Evolutionary conservation across 2,329 filamentous ascomycete species (phyloP).

Genomic region (Elsinoe fawcettii): DNA sequence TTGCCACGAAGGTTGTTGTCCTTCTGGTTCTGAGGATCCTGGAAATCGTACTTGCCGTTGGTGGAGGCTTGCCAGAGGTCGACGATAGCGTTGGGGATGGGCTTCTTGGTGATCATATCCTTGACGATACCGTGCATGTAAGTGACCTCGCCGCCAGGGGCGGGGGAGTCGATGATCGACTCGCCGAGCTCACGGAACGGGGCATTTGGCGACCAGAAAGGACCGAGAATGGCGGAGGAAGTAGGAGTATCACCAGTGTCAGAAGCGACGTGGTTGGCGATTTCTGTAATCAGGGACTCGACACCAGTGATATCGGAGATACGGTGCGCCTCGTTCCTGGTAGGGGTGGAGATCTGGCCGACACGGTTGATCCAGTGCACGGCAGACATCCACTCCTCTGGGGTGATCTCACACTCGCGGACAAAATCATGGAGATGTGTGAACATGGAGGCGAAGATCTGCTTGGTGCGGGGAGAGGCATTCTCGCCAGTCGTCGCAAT

Average conservation of each 20-base stretch:
- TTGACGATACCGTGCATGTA: constrained; percentile 63
- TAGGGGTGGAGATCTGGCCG: constrained; percentile 59
- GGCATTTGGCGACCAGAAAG: constrained; percentile 69
- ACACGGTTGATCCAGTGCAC: constrained; percentile 69
- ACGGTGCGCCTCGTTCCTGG: constrained; percentile 66
- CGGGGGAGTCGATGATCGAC: constrained; percentile 57
- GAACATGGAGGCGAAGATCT: constrained; percentile 58
- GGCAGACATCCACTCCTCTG: constrained; percentile 69
- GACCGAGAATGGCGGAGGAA: constrained; percentile 68
- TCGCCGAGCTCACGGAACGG: constrained; percentile 62
- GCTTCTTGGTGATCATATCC: constrained; percentile 57
- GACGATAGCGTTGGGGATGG: constrained; percentile 60
- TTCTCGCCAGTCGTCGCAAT: constrained; percentile 66
- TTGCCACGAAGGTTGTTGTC: constrained; percentile 71
- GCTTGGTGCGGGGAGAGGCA: constrained; percentile 55
- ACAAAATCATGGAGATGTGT: constrained; percentile 70
- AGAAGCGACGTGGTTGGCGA: constrained; percentile 54
- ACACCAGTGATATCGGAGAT: constrained; percentile 67
- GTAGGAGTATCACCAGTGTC: constrained; percentile 57
- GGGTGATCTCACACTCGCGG: constrained; percentile 67
- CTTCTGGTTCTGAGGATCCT: constrained; percentile 62
- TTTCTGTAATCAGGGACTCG: constrained; percentile 65
- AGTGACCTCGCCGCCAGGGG: constrained; percentile 51
- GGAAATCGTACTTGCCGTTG: constrained; percentile 53
- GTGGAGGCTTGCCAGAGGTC: constrained; percentile 72